A percentile compares a stretch with the other conserved stretches of the same genome.
Conservation (phyloP, 805 yeast genomes). For the Zygotorulaspora chibaensis region DNA sequence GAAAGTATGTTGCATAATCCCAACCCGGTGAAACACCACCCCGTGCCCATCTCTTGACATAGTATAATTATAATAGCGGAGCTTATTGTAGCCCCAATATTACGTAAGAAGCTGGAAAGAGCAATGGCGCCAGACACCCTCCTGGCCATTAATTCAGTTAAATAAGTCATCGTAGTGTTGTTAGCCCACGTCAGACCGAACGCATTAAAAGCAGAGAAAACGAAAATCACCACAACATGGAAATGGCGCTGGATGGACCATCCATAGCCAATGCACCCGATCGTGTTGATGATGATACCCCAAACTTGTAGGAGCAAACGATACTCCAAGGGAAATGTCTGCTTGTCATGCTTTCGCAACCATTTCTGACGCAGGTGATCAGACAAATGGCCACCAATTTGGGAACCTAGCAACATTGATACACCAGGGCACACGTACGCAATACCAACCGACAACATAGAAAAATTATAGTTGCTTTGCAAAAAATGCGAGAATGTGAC, state of each 20-base stretch:
- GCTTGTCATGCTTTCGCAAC: constrained; percentile 25
- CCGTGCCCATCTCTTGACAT: constrained; percentile 40
- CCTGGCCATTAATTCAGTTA: constrained; percentile 46
- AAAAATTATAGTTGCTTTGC: constrained; percentile 37
- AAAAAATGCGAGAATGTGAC: constrained; percentile 46
- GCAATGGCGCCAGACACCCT: constrained; percentile 54
- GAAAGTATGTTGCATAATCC: constrained; percentile 36
- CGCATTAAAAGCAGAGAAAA: constrained; percentile 44
- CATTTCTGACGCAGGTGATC: constrained; percentile 37
- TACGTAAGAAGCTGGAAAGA: constrained; percentile 49
- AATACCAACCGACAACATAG: constrained; percentile 38
- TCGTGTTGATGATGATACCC: constrained; percentile 42
- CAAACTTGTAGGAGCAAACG: constrained; percentile 42
- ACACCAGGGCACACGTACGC: constrained; percentile 52
- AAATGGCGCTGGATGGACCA: constrained; percentile 44
- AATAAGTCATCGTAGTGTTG: constrained; percentile 49
- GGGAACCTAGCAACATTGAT: constrained; percentile 46
- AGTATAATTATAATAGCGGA: constrained; percentile 42
- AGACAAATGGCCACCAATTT: constrained; percentile 46
- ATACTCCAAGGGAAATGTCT: constrained; percentile 43
- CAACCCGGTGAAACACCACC: constrained; percentile 55
- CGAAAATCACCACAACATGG: constrained; percentile 39
- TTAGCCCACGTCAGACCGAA: constrained; percentile 56
- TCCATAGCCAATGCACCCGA: constrained; percentile 49
- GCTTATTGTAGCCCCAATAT: constrained; percentile 50